Base-by-base conservation (phyloP, 805 yeast species). In the Lachancea meyersii region DNA sequence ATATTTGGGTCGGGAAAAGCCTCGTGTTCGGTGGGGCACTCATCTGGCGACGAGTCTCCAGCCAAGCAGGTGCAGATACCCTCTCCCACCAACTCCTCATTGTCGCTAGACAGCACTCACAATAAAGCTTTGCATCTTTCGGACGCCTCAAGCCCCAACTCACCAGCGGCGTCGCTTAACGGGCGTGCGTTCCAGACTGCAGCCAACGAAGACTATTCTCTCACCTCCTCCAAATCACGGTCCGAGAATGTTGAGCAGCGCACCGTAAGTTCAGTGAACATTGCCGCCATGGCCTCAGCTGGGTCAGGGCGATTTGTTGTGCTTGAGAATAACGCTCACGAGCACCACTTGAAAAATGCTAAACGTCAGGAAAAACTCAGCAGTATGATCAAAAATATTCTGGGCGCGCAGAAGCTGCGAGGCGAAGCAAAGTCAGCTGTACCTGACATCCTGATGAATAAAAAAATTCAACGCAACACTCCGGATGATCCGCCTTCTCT, bases 321-420 rank as follows among this genome's bases (percentile, higher is more conserved):
- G 55, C 65, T 68, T 38, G 86, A 80, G 38, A 82, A 81, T 51
- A 94, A 95, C 4, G 48, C 66, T 10, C 98, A 91, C 62, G 86
- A 77, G 54, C 98, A 91, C 63, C 79, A 78, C 58, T 69, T 91
- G 46, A 73, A 78, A 46, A 80, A 82, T 34, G 80, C 91, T 6
- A 82, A 79, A 58, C 70, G 94, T 52, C 91, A 84, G 60, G 94
- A 84, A 55, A 84, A 83, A 52, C 60, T 84, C 28, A 72, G 80
- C 6, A 78, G 78, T 46, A 82, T 84, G 88, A 69, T 84, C 48
- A 84, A 82, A 55, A 86, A 80, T 58, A 71, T 82, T 52, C 60
- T 83, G n/a, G 88, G 86, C 9, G 85, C 84, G 1, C 81, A 81
- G 48, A 80, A 79, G 54, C 61, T 80, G 22, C 67, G 91, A 46